These are phyloP conservation scores for Mallotus repandus DNA, from an alignment of 441 rosid genomes.

Conservation along the genomic window DNA sequence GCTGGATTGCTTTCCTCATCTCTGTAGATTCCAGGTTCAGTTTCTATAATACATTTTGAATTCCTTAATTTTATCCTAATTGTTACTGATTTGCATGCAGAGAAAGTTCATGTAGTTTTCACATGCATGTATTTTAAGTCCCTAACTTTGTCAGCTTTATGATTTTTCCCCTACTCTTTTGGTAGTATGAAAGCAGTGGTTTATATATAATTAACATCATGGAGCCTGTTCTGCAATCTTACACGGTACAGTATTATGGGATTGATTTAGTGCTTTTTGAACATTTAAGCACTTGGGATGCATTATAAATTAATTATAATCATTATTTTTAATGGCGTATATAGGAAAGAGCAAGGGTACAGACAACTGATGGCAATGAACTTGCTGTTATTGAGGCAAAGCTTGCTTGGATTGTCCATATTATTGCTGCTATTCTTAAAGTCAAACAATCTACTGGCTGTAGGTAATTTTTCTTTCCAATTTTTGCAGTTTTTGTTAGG, in stretches of 20 bases:
- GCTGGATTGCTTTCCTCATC: constrained; percentile 95
- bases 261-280: constrained; percentile 14
- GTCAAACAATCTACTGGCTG: constrained; percentile 83
- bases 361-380: constrained; percentile 62
- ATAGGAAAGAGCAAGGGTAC: constrained; percentile 78
- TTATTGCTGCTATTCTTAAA: constrained; percentile 91
- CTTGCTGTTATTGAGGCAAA: constrained; percentile 88
- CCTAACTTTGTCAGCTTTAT: constrained; percentile 6
- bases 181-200: constrained; percentile 93
- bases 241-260: constrained; percentile 57
- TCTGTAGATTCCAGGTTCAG: constrained; percentile 97
- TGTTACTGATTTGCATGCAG: not conserved
- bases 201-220: constrained; percentile 67
- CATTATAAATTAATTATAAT: constrained; percentile 11
- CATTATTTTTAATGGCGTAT: constrained; percentile 18
- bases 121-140: not conserved
- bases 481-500: constrained; percentile 23
- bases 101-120: constrained; percentile 6
- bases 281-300: constrained; percentile 10
- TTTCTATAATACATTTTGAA: not conserved
- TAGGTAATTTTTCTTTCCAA: constrained; percentile 53
- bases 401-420: constrained; percentile 96
- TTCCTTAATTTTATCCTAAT: not conserved
- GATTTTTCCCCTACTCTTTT: not conserved
- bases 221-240: constrained; percentile 96